Evolutionary conservation across 2,329 filamentous ascomycete genomes (phyloP), one percentile per base, ranked within the genome.

Genomic region (Colletotrichum sp.): DNA sequence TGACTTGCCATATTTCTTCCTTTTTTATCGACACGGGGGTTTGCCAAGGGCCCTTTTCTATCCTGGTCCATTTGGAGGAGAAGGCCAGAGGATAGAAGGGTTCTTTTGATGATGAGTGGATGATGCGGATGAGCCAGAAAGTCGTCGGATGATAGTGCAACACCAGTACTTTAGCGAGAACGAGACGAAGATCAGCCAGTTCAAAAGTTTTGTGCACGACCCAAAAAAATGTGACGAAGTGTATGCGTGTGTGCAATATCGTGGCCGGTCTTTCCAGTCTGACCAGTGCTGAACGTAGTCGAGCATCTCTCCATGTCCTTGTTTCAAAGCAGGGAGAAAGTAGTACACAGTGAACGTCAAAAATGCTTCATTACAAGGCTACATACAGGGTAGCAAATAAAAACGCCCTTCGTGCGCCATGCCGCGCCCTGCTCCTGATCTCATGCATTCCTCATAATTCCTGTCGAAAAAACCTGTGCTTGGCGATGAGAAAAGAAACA

Each of bases 121-220:
- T 18, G 51, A 68, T 21, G 57, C 24, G 69, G 59, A 72, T 63
- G 70, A 54, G 24, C 11, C 69, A 36, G 65, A 67, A 55, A 54
- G 66, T 21, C 33, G 12, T 58, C 12, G 36, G 27, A 57, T n/a
- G 43, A 27, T 15, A 24, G 18, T 34, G 16, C 33, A 57, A 31
- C 47, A 57, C 27, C 65, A 29, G 24, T 70, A 43, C 33, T 54
- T 55, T 24, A 34, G 29, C 31, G 57, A 72, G 65, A 66, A n/a
- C 67, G 63, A 67, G 61, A 70, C n/a, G 64, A 69, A 72, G 34
- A 72, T 34, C 54, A 72, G 21, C 58, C 47, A 43, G 38, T 57
- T 63, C 34, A 62, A 57, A 57, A 3, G 21, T 51, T 24, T 9
- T 5, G 7, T 12, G 24, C 24, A 27, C 5, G 31, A 62, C 11